These are phyloP conservation scores for Hirschfeldia incana DNA, from an alignment of 345 rosid species.

Conservation along the genomic window DNA sequence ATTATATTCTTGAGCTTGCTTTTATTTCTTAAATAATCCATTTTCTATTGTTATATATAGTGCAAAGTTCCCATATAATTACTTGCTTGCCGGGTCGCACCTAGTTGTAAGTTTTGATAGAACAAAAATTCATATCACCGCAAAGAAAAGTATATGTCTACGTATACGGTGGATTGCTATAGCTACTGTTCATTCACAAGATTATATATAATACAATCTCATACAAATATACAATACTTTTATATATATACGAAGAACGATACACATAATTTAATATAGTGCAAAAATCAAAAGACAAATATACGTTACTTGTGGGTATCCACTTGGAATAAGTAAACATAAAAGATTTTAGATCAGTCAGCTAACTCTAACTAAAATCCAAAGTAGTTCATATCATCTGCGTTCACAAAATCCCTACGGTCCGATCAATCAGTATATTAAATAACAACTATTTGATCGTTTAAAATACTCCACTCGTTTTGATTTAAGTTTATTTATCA, in stretches of 20 bases:
- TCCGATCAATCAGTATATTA: constrained; percentile 20
- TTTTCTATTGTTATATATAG: neutral
- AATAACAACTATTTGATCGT: constrained; percentile 2
- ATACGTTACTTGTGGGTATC: constrained; percentile 25
- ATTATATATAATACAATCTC: too few relatives aligned
- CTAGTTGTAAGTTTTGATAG: neutral
- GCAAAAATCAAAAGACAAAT: neutral
- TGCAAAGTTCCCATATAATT: neutral
- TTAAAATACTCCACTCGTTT: constrained; percentile 31
- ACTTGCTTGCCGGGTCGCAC: neutral
- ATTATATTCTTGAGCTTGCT: neutral
- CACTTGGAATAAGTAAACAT: constrained; percentile 33
- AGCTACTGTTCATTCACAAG: neutral
- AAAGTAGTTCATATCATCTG: constrained; percentile 11
- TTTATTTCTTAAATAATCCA: neutral
- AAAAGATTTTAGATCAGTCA: constrained; percentile 29
- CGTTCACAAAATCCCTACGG: constrained; percentile 20
- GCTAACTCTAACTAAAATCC: constrained; percentile 39
- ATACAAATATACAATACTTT: neutral
- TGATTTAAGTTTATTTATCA: constrained; percentile 1
- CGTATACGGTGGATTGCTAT: neutral
- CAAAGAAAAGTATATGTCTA: neutral
- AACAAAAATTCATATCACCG: neutral
- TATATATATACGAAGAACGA: neutral
- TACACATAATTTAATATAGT: neutral